These are phyloP conservation scores for Oryza coarctata DNA, from an alignment of 176 grass and related monocot species.

Conservation along the genomic window DNA sequence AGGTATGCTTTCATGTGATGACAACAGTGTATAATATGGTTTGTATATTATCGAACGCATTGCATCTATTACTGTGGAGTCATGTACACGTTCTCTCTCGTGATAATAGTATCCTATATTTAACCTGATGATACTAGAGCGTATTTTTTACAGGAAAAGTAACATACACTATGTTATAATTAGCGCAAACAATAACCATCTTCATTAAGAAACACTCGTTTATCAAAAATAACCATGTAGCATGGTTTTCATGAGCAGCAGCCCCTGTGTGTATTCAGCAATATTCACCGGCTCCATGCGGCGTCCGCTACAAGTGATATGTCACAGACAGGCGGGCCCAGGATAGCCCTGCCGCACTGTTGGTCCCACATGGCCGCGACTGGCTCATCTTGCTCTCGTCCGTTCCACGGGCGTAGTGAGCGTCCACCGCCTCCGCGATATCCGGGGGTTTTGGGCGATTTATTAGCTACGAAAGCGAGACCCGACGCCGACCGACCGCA, in stretches of 20 bases:
- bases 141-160: background rate
- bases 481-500: too few species aligned
- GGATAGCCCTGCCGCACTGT: background rate
- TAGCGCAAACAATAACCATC: background rate
- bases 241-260: background rate
- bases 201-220: background rate
- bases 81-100: background rate
- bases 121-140: background rate
- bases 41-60: background rate
- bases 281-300: background rate
- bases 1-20: background rate
- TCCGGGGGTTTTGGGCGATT: slow-evolving; percentile 24
- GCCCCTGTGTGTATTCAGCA: background rate
- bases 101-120: background rate
- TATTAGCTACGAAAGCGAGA: background rate
- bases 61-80: background rate
- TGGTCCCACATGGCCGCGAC: background rate
- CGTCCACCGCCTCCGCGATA: slow-evolving; percentile 14
- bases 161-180: background rate
- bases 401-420: background rate
- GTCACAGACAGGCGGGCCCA: slow-evolving; percentile 1
- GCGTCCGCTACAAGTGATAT: background rate
- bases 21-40: background rate
- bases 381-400: too few species aligned
- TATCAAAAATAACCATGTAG: background rate